Conservation (phyloP, 108 stramenopile species). For the Bacterosira constricta region DNA sequence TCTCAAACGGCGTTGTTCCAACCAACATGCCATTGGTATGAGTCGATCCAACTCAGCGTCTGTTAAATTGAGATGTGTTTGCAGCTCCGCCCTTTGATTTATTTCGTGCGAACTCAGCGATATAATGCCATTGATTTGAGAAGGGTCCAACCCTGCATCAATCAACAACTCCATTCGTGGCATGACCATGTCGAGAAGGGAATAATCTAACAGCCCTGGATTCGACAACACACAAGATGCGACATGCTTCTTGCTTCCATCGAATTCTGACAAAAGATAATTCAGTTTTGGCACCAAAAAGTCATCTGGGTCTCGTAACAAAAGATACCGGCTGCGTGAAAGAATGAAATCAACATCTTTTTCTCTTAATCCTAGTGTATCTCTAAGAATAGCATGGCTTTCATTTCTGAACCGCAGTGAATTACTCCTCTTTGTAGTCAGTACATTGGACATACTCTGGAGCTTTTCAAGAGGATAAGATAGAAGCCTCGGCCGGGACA, state of each 20-base stretch:
- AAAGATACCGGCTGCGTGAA: neutral
- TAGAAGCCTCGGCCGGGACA: conserved; percentile 1
- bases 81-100: conserved; percentile 12
- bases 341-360: conserved; percentile 9
- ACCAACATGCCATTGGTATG: conserved; percentile 22
- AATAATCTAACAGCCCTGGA: conserved; percentile 69
- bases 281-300: conserved; percentile 63
- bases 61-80: conserved; percentile 28
- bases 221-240: conserved; percentile 38
- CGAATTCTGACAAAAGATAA: conserved; percentile 49
- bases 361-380: neutral
- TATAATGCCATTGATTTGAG: conserved; percentile 24
- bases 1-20: neutral
- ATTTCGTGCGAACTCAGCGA: conserved; percentile 1
- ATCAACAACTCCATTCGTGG: conserved; percentile 62
- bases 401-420: too few relatives aligned
- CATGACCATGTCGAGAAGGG: conserved; percentile 58
- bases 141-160: conserved; percentile 30
- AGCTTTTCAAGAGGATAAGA: conserved; percentile 1
- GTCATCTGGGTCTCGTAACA: conserved; percentile 2
- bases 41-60: conserved; percentile 12
- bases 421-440: too few relatives aligned
- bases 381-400: neutral
- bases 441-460: too few relatives aligned
- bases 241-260: conserved; percentile 28